Evolutionary conservation across 768 basidiomycete genomes (phyloP), one percentile per base, ranked within the genome.

Genomic region (Suillus plorans): DNA sequence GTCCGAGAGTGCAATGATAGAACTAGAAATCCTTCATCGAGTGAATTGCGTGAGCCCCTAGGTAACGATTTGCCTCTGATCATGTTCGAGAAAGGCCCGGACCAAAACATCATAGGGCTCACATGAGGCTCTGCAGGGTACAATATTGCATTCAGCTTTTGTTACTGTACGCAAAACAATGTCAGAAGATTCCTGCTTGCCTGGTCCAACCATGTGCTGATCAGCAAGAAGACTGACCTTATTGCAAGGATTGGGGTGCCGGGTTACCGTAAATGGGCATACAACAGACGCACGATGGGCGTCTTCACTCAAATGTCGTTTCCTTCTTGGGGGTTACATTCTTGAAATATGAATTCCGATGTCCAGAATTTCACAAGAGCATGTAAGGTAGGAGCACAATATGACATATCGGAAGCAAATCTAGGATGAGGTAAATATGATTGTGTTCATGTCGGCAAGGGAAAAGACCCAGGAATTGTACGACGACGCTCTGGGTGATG

Each of bases 401-500:
- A 59, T 28, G 39, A 39, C 57, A 59, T 59, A 39, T 59, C 14
- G 25, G 57, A 14, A 39, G 14, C 16, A 59, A 42, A 59, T 59
- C 57, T 59, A 28, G 25, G 39, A 59, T 58, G 9, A 56, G 9
- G 52, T 53, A 50, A 39, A 56, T 52, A 39, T 5, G 6, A 61
- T 13, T 20, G 47, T 13, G 20, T 36, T 50, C 34, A 37, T 71
- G 57, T 56, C 63, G 31, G 53, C 1, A 47, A 49, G 20, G 76
- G 71, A 69, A 89, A 89, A 4, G 86, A 87, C 5, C 89, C 89
- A 5, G 89, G 89, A 64, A 89, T 80, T 0, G 75, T 71, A 70
- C 82, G 64, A 56, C 77, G 77, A 47, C 80, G 81, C 71, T 95
- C 94, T 0, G 94, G 94, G 74, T 94, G 94, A 73, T 94, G 94